Base-by-base conservation (phyloP, 2,329 filamentous ascomycete species). In the Fusarium hostae region DNA sequence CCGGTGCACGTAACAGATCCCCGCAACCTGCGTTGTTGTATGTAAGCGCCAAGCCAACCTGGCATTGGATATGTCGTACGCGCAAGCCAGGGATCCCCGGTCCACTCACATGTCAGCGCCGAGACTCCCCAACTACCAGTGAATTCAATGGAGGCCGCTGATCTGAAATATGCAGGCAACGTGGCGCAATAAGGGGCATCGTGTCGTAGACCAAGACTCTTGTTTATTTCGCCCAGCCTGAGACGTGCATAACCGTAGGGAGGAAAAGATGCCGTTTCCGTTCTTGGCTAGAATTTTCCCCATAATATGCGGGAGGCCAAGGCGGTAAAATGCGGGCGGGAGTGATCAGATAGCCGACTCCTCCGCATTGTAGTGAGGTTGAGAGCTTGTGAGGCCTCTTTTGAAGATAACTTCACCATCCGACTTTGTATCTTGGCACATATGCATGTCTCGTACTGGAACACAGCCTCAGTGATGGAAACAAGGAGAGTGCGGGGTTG, bases 101-200 rank as follows among this genome's bases (percentile, higher is more conserved):
- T 37, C 63, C 54, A 66, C 50, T 66, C 57, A 66, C 58, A 51
- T 48, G 34, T 24, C 24, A 66, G 62, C 45, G 63, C 63, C 35
- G n/a, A 66, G 63, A 28, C 13, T 30, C 4, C 9, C 20, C 20
- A 35, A 51, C 59, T 45, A 16, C 60, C 59, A 61, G 63, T 51
- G 9, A 37, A 22, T 39, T 43, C 11, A 2, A 26, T 32, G 13
- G 20, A 35, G 26, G 9, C 39, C 18, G 41, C 15, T 50, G 30
- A 61, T 54, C 40, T 9, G 22, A 9, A 20, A 41, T 32, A 50
- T 58, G 50, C 30, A 24, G 40, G 43, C 39, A 28, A 61, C 63
- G 63, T 66, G 63, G 63, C 50, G 48, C 63, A 63, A 66, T 34
- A 28, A 26, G 18, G 30, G 28, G 37, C 6, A 44, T 40, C 11